Evolutionary conservation across 768 basidiomycete genomes (phyloP).

Genomic region (Suillus bovinus): DNA sequence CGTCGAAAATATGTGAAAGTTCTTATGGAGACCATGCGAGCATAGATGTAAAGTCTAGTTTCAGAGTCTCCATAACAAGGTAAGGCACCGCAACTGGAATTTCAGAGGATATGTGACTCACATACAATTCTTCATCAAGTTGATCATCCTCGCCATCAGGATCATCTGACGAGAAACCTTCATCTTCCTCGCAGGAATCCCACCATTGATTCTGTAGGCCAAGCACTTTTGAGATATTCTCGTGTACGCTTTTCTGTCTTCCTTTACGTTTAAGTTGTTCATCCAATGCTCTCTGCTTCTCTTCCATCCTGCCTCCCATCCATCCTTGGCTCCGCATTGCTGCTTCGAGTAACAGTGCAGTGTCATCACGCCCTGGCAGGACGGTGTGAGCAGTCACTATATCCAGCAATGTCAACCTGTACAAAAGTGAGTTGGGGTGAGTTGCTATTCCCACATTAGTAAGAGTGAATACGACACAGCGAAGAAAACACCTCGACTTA

Average conservation of each 20-base stretch:
- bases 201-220: constrained; percentile 66
- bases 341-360: constrained; percentile 84
- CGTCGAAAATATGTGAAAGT: constrained; percentile 76
- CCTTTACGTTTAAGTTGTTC: constrained; percentile 54
- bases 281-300: constrained; percentile 59
- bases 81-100: constrained; percentile 17
- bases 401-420: constrained; percentile 78
- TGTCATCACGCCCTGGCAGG: constrained; percentile 80
- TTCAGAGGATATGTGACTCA: constrained; percentile 26
- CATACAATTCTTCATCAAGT: constrained; percentile 49
- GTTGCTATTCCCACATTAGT: background rate
- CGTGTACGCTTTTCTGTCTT: constrained; percentile 54
- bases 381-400: constrained; percentile 84
- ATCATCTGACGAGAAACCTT: constrained; percentile 43
- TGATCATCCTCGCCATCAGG: constrained; percentile 54
- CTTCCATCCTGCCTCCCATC: constrained; percentile 77
- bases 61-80: constrained; percentile 57
- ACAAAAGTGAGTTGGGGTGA: background rate
- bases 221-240: constrained; percentile 58
- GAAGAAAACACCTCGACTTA: background rate
- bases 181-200: constrained; percentile 49
- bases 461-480: background rate
- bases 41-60: constrained; percentile 80
- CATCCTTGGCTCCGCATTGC: constrained; percentile 86
- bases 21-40: constrained; percentile 88